Evolutionary conservation across 2,329 filamentous ascomycete genomes (phyloP).

Genomic region (Capronia coronata): DNA sequence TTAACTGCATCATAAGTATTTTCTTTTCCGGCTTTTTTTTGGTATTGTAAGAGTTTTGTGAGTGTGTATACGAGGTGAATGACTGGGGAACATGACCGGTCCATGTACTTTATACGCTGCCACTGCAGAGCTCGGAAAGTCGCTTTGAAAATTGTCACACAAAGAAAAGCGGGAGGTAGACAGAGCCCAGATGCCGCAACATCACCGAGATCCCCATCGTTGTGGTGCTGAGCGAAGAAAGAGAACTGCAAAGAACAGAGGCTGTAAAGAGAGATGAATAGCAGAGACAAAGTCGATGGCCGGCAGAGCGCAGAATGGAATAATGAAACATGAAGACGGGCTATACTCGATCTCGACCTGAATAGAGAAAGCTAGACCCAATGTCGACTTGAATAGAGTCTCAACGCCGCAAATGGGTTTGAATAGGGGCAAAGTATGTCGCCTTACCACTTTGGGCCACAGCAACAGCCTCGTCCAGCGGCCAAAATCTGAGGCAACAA

Average conservation of each 20-base stretch:
- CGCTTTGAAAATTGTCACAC: conserved; percentile 1
- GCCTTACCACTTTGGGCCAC: conserved; percentile 9
- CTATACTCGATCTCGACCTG: conserved; percentile 11
- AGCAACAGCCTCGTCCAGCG: not conserved
- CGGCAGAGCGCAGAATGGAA: not conserved
- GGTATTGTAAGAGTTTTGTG: not conserved
- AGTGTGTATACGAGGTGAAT: not conserved
- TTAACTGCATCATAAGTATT: not conserved
- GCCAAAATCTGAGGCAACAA: not conserved
- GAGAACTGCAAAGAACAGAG: not conserved
- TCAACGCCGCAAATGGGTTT: conserved; percentile 5
- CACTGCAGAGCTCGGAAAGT: not conserved
- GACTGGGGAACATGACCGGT: not conserved
- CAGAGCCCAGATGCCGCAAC: not conserved
- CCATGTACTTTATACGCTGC: not conserved
- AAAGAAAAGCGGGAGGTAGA: conserved; percentile 8
- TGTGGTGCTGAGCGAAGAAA: conserved; percentile 3
- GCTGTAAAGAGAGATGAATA: conserved; percentile 14
- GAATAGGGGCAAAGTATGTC: conserved; percentile 4
- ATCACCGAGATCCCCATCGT: not conserved
- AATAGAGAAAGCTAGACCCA: conserved; percentile 12
- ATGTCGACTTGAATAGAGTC: conserved; percentile 15
- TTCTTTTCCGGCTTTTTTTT: not conserved
- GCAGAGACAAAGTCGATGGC: conserved; percentile 4
- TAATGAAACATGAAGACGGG: not conserved